A percentile compares a stretch with the other conserved stretches of the same genome.
Evolutionary conservation across 495 filamentous ascomycete genomes (phyloP).

Genomic region (Friedmanniomyces simplex): DNA sequence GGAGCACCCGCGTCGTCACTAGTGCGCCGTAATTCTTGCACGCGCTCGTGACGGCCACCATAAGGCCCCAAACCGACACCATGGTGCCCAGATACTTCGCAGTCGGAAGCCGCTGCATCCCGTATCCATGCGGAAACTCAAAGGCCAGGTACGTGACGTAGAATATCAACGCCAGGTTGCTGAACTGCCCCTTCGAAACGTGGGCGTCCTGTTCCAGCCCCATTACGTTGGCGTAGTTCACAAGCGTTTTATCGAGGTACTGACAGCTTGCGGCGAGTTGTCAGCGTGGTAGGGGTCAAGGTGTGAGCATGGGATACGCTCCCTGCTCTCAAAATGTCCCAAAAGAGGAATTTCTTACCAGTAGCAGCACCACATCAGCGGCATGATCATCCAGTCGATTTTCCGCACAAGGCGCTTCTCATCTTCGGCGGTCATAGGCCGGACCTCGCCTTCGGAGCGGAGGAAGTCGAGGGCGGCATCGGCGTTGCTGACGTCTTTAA

Average conservation of each 20-base stretch:
- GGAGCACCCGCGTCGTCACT: constrained; percentile 43
- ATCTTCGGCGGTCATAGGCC: constrained; percentile 9
- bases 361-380: constrained; percentile 23
- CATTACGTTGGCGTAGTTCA: constrained; percentile 21
- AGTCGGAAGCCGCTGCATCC: constrained; percentile 14
- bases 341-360: too few species aligned
- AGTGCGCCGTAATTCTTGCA: constrained; percentile 40
- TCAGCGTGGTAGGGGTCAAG: too few species aligned
- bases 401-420: constrained; percentile 15
- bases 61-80: constrained; percentile 36
- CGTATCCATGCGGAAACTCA: constrained; percentile 12
- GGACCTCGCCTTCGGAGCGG: constrained; percentile 8
- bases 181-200: constrained; percentile 5
- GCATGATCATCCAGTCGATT: constrained; percentile 24
- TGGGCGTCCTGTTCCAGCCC: constrained; percentile 16
- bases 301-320: too few species aligned
- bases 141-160: constrained; percentile 17
- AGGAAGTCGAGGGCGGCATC: constrained; percentile 22
- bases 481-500: constrained; percentile 15
- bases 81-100: constrained; percentile 23
- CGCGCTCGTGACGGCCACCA: constrained; percentile 47
- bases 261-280: too few species aligned
- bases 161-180: constrained; percentile 10
- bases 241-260: constrained; percentile 24
- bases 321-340: too few species aligned